Evolutionary conservation across 2,329 filamentous ascomycete genomes (phyloP).

Genomic region (Cercospora sp.): DNA sequence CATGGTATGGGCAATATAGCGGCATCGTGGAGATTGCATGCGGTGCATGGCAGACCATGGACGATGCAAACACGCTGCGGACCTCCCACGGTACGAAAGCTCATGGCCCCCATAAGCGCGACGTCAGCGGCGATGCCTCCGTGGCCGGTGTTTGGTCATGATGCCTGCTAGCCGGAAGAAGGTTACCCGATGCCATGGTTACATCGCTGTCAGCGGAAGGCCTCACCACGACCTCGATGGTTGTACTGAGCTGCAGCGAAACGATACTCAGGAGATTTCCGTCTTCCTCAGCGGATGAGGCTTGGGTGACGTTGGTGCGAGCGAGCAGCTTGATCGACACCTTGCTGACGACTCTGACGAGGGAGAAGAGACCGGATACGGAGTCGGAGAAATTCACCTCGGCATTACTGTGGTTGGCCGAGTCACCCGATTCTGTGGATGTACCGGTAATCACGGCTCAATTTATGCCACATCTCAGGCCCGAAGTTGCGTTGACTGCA

Average conservation of each 20-base stretch:
- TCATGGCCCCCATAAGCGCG: slow-evolving; percentile 7
- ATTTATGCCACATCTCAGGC: background rate
- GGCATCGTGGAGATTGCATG: slow-evolving; percentile 5
- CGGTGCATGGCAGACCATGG: slow-evolving; percentile 4
- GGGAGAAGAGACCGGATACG: background rate
- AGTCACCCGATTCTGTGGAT: background rate
- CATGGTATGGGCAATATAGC: slow-evolving; percentile 11
- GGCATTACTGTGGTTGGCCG: background rate
- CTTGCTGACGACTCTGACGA: background rate
- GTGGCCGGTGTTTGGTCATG: slow-evolving; percentile 2
- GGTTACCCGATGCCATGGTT: background rate
- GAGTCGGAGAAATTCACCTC: background rate
- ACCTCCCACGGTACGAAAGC: background rate
- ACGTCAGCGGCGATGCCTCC: slow-evolving; percentile 2
- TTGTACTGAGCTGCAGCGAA: background rate
- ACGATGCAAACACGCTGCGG: background rate
- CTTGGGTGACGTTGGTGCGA: background rate
- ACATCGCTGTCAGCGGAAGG: background rate
- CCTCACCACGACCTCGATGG: background rate
- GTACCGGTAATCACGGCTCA: background rate
- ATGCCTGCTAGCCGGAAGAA: slow-evolving; percentile 2
- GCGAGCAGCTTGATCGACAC: background rate
- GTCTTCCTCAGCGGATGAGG: background rate
- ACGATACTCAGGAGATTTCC: background rate
- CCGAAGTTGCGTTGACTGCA: background rate